Evolutionary conservation across 352 stramenopile genomes (phyloP), one percentile per base, ranked within the genome.

Genomic region (Plasmopara viticola): DNA sequence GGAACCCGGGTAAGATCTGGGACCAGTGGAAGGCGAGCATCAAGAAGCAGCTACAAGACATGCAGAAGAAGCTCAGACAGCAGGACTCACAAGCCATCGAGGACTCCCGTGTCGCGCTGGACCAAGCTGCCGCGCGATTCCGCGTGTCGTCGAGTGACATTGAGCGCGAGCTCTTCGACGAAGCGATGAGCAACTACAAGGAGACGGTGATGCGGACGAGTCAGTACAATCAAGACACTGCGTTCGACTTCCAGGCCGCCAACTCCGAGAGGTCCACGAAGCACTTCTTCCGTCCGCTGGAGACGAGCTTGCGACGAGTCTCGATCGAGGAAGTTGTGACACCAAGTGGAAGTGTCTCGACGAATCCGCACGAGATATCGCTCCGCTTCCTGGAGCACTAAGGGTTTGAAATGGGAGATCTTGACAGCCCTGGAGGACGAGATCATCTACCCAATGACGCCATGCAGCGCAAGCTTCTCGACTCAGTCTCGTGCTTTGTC

Each of bases 191-290:
- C 4, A 15, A 33, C 9, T 33, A 46, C 41, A 33, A 46, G 39
- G 41, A 46, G 41, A 46, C 41, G 41, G 41, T 44, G 13, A 44
- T n/a, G 39, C 29, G 39, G 39, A 40, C 35, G 35, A 44, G 39
- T 4, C 20, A 33, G 9, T 46, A 33, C 15, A 33, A 17, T 5
- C 37, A 41, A 41, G 33, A 14, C 5, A 38, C 33, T 41, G 37
- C n/a, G 14, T 18, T 44, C 17, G 39, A 44, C 39, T 44, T 44
- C 6, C 17, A 44, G 28, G 39, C 39, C 6, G 39, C 39, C 6
- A 44, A 44, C 12, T 25, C 39, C n/a, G 39, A 44, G 1, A 25
- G 8, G 10, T 44, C 39, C 10, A 44, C 39, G 0, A 44, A 41
- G 37, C 9, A 41, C 14, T 15, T 41, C 13, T 41, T 41, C 37